Percentiles rank a stretch among this genome's conserved stretches.
Evolutionary conservation across 257 asterid genomes (phyloP).

Genomic region (Penstemon barbatus): DNA sequence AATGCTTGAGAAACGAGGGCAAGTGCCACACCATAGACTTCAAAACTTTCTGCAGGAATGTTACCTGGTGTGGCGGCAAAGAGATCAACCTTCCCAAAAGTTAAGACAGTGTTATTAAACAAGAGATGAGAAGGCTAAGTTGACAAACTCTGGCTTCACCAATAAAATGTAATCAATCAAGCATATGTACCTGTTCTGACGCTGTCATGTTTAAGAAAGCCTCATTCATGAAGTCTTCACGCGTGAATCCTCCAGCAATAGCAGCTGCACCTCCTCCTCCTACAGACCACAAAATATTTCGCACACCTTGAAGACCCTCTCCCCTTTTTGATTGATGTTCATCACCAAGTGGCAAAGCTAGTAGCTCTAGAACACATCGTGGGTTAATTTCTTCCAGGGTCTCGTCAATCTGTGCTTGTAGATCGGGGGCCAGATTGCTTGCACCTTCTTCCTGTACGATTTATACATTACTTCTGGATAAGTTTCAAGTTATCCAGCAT

Average conservation of each 20-base stretch:
- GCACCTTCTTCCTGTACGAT: constrained; percentile 90
- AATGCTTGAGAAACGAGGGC: constrained; percentile 97
- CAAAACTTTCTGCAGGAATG: constrained; percentile 97
- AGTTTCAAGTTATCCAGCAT: constrained; percentile 1
- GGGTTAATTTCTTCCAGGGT: constrained; percentile 92
- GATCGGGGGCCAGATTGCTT: constrained; percentile 82
- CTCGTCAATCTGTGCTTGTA: constrained; percentile 94
- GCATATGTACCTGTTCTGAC: constrained; percentile 73
- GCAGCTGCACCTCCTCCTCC: constrained; percentile 99
- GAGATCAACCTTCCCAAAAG: constrained; percentile 68
- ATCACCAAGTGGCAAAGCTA: constrained; percentile 75
- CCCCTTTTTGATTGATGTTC: constrained; percentile 67
- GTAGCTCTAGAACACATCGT: constrained; percentile 78
- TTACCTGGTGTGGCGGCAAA: constrained; percentile 93
- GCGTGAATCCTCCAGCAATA: constrained; percentile 85
- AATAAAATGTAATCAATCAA: constrained; percentile 5
- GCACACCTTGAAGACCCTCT: constrained; percentile 93
- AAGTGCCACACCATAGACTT: constrained; percentile 95
- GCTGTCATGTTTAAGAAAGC: constrained; percentile 90
- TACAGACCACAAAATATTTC: constrained; percentile 94
- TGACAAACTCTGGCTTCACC: background rate
- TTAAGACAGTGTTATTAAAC: background rate
- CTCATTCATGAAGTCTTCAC: constrained; percentile 96
- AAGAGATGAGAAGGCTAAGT: constrained; percentile 15
- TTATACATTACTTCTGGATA: constrained; percentile 10